Percentiles rank a stretch among this genome's conserved stretches.
Conservation (phyloP, 225 moss, liverwort and hornwort genomes). For the Thuidium tamariscinum region DNA sequence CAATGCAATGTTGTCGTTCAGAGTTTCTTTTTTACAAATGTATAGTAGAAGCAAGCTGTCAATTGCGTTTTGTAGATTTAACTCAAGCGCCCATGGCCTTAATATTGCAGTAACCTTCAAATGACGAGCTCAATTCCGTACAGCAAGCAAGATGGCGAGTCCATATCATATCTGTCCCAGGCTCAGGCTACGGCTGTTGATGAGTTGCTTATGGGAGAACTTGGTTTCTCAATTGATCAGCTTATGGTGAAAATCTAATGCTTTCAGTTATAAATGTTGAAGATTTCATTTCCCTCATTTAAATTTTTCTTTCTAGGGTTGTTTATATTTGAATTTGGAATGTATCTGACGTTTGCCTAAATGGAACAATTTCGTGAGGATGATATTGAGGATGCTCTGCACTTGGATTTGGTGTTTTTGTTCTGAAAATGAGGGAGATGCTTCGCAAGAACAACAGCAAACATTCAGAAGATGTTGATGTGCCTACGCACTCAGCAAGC, state of each 20-base stretch:
- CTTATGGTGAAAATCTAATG: slow-evolving; percentile 53
- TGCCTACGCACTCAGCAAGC: neutral
- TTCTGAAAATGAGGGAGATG: neutral
- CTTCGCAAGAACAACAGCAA: neutral
- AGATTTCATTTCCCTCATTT: neutral
- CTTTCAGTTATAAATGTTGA: neutral
- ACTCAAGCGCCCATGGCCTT: neutral
- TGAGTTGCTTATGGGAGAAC: slow-evolving; percentile 74
- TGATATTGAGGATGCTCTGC: neutral
- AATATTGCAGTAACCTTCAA: slow-evolving; percentile 7
- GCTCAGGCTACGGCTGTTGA: slow-evolving; percentile 65
- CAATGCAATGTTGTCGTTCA: neutral
- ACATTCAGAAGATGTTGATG: neutral
- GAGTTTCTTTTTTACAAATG: neutral
- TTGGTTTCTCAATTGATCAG: slow-evolving; percentile 87
- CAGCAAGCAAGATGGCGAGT: slow-evolving; percentile 15
- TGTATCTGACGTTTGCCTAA: neutral
- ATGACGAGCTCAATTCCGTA: slow-evolving; percentile 21
- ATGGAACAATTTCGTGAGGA: neutral
- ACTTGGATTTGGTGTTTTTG: neutral
- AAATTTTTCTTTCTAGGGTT: neutral
- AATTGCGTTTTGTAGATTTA: neutral
- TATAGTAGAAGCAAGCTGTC: neutral
- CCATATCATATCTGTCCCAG: slow-evolving; percentile 64
- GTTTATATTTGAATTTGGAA: neutral